Evolutionary conservation across 371 early-diverging fungal genomes (phyloP), one percentile per base, ranked within the genome.

Genomic region (Mucor piriformis): DNA sequence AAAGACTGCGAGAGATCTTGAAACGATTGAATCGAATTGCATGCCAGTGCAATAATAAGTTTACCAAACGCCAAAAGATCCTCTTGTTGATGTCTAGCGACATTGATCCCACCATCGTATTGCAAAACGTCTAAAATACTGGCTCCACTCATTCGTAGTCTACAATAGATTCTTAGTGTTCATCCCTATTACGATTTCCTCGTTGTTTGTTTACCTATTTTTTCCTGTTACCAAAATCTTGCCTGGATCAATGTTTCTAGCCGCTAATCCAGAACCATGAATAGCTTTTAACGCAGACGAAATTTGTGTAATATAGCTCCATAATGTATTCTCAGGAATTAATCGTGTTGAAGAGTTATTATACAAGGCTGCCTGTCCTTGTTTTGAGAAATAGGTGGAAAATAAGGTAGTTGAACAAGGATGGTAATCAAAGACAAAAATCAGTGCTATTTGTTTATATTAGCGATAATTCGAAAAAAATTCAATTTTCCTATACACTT

Each of bases 351-450:
- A n/a, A 12, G 29, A 35, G 2, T n/a, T 10, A 12, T 46, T 24
- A n/a, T 64, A 75, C 56, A 74, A 67, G 7, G 73, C 73, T 5
- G 79, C 66, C 54, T 80, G 83, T 10, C 74, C 75, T n/a, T 15
- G 24, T 46, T 73, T 42, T 13, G 74, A 67, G 54, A 94, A 88
- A 64, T 93, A 82, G 13, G 82, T 82, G 16, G 82, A 72, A 61
- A 70, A 76, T 12, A 95, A 67, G 3, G 94, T 94, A 51, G 70
- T 79, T 27, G 95, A 77, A 43, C 90, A 84, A 6, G 98, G 96
- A 76, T 92, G 90, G 72, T 91, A 95, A 66, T 96, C 96, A 67
- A 93, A 95, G 1, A 91, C 92, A 66, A 94, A 86, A 6, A 93
- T 82, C 12, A 93, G 77, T 3, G 93, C 90, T 90, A 64, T 25